Conservation (phyloP, 441 rosid species). For the Mallotus japonicus region DNA sequence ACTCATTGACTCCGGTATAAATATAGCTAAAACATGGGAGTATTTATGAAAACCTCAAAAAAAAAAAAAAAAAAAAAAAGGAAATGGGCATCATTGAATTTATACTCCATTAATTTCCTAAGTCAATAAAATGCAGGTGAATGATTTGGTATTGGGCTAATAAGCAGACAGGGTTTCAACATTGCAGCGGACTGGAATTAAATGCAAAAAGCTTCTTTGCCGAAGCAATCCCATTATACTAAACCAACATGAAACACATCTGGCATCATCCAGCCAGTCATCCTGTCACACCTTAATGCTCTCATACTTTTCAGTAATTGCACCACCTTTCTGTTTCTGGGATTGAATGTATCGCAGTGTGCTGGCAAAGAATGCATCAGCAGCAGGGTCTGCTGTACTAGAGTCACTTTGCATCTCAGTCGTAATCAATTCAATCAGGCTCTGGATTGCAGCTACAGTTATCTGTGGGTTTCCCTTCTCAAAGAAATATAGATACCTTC, state of each 20-base stretch:
- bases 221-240: too few species aligned
- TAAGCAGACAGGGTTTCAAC: slow-evolving; percentile 9
- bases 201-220: neutral
- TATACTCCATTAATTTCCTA: neutral
- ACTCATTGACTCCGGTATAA: neutral
- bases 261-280: neutral
- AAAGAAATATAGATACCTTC: slow-evolving; percentile 83
- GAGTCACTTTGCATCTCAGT: slow-evolving; percentile 82
- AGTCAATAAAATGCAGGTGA: neutral
- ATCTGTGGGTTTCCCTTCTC: slow-evolving; percentile 89
- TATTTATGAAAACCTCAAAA: neutral
- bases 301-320: slow-evolving; percentile 73
- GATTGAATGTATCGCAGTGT: slow-evolving; percentile 76
- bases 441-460: slow-evolving; percentile 66
- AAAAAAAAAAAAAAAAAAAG: neutral
- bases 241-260: neutral
- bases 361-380: slow-evolving; percentile 81
- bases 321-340: slow-evolving; percentile 97
- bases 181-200: neutral
- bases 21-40: neutral
- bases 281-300: slow-evolving; percentile 56
- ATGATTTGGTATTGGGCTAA: neutral
- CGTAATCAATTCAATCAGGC: slow-evolving; percentile 68
- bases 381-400: slow-evolving; percentile 51
- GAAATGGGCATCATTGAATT: neutral